phyloP scores from a whole-genome alignment of 2,329 filamentous ascomycete species.

The Penicillium expansum region DNA sequence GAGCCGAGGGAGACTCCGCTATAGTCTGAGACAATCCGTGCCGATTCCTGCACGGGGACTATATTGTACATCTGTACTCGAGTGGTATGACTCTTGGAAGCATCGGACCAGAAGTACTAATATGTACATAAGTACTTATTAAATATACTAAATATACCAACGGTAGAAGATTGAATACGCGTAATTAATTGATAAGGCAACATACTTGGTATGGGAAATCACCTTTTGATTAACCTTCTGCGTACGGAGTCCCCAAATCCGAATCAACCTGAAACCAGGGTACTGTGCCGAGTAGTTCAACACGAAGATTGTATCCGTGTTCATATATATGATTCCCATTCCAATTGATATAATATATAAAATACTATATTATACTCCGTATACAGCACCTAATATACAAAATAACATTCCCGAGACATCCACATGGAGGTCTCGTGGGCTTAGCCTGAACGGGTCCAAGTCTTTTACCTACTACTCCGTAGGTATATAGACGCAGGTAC shows the following conservation, averaged over 20 bases:
- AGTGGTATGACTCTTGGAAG: not conserved
- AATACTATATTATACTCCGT: no score
- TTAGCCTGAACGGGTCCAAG: slow-evolving; percentile 7
- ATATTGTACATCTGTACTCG: not conserved
- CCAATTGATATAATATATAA: not conserved
- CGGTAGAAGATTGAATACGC: no score
- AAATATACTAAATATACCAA: no score
- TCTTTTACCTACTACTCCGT: no score
- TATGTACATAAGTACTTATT: not conserved
- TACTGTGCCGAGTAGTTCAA: not conserved
- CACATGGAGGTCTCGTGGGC: slow-evolving; percentile 28
- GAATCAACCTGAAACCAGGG: slow-evolving; percentile 16
- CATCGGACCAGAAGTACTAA: not conserved
- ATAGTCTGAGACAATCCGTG: not conserved
- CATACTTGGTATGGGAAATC: not conserved
- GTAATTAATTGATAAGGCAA: not conserved
- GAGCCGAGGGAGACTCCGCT: not conserved
- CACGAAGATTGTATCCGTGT: not conserved
- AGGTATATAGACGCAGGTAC: slow-evolving; percentile 26
- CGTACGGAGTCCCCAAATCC: not conserved
- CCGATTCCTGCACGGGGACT: not conserved
- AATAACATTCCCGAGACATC: slow-evolving; percentile 7
- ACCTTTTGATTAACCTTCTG: not conserved
- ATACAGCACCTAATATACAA: not conserved
- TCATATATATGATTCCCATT: not conserved